phyloP scores from a whole-genome alignment of 2,329 filamentous ascomycete genomes.

The Chrysoporthe puriensis region DNA sequence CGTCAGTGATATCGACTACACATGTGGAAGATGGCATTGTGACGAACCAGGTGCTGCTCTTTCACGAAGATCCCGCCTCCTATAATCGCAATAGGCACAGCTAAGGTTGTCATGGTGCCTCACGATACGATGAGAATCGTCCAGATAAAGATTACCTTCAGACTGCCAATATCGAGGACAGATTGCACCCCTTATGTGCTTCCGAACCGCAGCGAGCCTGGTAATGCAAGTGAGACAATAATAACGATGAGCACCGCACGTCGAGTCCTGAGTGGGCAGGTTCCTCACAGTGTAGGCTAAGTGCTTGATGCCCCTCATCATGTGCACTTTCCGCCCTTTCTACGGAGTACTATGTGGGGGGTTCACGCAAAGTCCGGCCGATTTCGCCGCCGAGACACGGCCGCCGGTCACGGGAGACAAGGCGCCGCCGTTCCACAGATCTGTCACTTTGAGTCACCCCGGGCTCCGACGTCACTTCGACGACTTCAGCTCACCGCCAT shows the following conservation, averaged over 20 bases:
- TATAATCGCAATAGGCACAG: constrained; percentile 55
- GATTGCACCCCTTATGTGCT: not conserved
- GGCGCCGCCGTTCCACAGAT: constrained; percentile 5
- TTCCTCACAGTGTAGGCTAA: constrained; percentile 1
- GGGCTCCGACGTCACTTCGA: constrained; percentile 6
- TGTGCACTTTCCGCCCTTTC: not conserved
- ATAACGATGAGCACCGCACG: not conserved
- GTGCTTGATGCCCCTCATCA: not conserved
- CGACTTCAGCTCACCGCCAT: not conserved
- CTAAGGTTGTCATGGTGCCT: constrained; percentile 1
- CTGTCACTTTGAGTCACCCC: constrained; percentile 4
- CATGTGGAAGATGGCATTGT: not conserved
- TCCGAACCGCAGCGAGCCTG: not conserved
- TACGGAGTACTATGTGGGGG: constrained; percentile 6
- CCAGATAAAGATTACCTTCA: not conserved
- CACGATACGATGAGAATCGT: not conserved
- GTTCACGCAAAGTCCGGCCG: not conserved
- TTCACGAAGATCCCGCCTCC: constrained; percentile 66
- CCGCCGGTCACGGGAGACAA: not conserved
- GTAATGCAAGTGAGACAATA: not conserved
- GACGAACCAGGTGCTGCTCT: constrained; percentile 58
- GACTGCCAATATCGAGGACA: not conserved
- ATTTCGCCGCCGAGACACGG: not conserved
- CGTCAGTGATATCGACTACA: not conserved
- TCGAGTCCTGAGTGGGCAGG: not conserved